These are phyloP conservation scores for Sporothrix luriei DNA, from an alignment of 2,329 filamentous ascomycete genomes.

Conservation along the genomic window DNA sequence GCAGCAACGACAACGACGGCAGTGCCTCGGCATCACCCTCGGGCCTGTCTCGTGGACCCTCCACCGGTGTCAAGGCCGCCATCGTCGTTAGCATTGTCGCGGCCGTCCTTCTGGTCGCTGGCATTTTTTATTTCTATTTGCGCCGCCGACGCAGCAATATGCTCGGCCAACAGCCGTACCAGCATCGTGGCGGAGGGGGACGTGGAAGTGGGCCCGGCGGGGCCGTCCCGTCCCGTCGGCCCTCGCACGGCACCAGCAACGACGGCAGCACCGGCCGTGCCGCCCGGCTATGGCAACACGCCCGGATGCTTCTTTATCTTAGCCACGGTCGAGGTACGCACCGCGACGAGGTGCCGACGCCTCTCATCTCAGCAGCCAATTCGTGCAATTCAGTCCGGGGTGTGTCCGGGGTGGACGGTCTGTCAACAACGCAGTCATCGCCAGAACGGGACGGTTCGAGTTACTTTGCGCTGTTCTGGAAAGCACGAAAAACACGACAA, in stretches of 20 bases:
- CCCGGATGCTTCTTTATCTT: constrained; percentile 23
- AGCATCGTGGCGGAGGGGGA: constrained; percentile 18
- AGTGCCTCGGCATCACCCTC: not conserved
- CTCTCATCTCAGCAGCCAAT: constrained; percentile 47
- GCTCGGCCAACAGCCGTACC: constrained; percentile 18
- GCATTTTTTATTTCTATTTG: constrained; percentile 46
- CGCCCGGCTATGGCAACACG: constrained; percentile 30
- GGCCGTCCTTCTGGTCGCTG: constrained; percentile 45
- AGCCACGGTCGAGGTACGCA: constrained; percentile 33
- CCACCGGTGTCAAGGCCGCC: constrained; percentile 49
- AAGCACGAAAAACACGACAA: not conserved
- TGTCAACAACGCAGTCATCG: not conserved
- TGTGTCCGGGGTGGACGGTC: not conserved
- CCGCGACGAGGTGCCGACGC: constrained; percentile 45
- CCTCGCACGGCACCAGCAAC: not conserved
- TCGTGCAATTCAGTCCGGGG: constrained; percentile 35
- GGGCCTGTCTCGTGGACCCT: constrained; percentile 35
- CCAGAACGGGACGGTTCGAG: not conserved
- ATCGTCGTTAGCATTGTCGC: constrained; percentile 50
- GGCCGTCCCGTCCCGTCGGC: constrained; percentile 7
- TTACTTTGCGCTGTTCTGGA: not conserved
- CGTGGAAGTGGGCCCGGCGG: not conserved
- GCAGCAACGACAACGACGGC: not conserved
- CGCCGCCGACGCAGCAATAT: constrained; percentile 37
- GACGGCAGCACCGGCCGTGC: constrained; percentile 35